phyloP scores from a whole-genome alignment of 2,329 filamentous ascomycete genomes.

The Dactylellina leptospora region DNA sequence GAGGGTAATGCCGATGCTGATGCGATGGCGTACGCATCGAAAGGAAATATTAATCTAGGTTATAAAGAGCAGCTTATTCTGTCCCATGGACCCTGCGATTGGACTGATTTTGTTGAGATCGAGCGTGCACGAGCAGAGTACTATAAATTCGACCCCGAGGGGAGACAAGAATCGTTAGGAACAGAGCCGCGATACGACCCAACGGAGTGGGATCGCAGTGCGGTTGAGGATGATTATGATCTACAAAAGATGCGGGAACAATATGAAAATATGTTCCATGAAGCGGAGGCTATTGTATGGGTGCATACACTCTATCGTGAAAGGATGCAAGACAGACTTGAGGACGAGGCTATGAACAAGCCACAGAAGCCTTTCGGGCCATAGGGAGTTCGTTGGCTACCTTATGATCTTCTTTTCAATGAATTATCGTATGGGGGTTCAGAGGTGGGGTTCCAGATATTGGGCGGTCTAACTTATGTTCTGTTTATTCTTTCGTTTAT shows the following conservation, averaged over 20 bases:
- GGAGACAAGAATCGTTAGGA: neutral
- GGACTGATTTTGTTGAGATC: constrained; percentile 18
- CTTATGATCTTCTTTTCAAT: no score
- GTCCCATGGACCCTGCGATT: constrained; percentile 18
- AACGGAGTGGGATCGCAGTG: neutral
- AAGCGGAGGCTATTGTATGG: constrained; percentile 33
- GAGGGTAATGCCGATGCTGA: neutral
- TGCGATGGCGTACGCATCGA: neutral
- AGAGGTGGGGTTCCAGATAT: no score
- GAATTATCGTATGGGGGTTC: no score
- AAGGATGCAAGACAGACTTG: constrained; percentile 32
- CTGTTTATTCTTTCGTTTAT: no score
- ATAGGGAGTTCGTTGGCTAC: no score
- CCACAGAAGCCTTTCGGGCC: no score
- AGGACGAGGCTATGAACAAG: constrained; percentile 32
- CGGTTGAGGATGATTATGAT: constrained; percentile 3
- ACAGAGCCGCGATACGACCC: neutral
- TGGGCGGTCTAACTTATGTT: no score
- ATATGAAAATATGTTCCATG: constrained; percentile 33
- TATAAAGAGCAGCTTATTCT: constrained; percentile 6
- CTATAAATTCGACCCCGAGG: neutral
- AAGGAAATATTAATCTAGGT: constrained; percentile 5
- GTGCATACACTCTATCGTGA: constrained; percentile 31
- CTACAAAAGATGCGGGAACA: constrained; percentile 25
- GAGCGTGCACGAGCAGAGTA: neutral